Evolutionary conservation across 257 asterid genomes (phyloP).

Genomic region (Solanum rostratum): DNA sequence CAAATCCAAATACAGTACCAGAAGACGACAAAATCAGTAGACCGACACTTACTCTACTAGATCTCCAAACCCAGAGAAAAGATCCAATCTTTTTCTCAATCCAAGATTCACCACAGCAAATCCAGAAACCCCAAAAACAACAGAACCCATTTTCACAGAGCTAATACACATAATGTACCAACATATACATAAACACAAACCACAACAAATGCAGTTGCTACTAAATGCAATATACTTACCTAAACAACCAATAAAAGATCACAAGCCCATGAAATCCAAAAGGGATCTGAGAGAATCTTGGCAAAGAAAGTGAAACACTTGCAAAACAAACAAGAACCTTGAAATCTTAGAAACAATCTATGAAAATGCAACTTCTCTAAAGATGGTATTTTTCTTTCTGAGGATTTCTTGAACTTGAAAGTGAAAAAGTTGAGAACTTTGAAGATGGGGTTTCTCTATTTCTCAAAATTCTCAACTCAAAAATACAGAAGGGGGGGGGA

Average conservation of each 20-base stretch:
- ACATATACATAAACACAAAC: neutral
- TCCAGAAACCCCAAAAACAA: constrained; percentile 7
- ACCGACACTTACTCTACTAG: constrained; percentile 7
- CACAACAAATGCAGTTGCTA: neutral
- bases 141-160: neutral
- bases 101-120: constrained; percentile 13
- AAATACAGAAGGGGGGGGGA: neutral
- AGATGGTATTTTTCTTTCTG: neutral
- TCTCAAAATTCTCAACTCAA: neutral
- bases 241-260: constrained; percentile 12
- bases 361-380: neutral
- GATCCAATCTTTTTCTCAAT: constrained; percentile 25
- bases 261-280: constrained; percentile 17
- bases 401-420: neutral
- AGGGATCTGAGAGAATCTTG: constrained; percentile 26
- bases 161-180: neutral
- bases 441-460: neutral
- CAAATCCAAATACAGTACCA: neutral
- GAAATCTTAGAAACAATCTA: neutral
- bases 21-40: neutral
- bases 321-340: neutral
- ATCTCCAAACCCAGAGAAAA: constrained; percentile 20
- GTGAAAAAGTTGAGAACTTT: neutral
- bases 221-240: constrained; percentile 12
- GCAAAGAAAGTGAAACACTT: neutral